phyloP scores from a whole-genome alignment of 345 rosid species.

The Melaleuca quinquenervia region DNA sequence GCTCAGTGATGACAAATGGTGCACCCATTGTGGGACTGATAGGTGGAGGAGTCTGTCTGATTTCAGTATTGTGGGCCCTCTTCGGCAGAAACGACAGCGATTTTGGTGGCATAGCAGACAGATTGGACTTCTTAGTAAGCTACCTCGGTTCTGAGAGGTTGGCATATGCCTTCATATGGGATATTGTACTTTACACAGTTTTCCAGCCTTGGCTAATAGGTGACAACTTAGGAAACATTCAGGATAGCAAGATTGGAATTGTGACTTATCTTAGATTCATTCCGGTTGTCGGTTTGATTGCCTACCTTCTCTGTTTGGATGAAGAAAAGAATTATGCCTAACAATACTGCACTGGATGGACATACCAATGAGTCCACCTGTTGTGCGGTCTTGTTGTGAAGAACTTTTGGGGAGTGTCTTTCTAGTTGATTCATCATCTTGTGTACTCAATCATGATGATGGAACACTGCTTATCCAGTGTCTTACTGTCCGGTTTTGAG shows the following conservation, averaged over 20 bases:
- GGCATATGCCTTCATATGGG: slow-evolving; percentile 91
- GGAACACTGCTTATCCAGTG: not conserved
- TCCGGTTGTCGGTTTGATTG: slow-evolving; percentile 69
- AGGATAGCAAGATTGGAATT: slow-evolving; percentile 32
- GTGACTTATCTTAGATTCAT: slow-evolving; percentile 62
- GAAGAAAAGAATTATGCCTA: not conserved
- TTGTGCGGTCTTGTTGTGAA: not conserved
- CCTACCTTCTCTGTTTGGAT: slow-evolving; percentile 57
- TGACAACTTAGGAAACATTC: slow-evolving; percentile 60
- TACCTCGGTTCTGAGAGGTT: slow-evolving; percentile 84
- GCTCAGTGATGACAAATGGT: slow-evolving; percentile 56
- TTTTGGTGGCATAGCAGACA: slow-evolving; percentile 49
- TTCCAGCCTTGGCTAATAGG: slow-evolving; percentile 98
- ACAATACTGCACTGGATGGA: not conserved
- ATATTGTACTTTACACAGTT: slow-evolving; percentile 60
- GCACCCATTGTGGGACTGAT: slow-evolving; percentile 61
- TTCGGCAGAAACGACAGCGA: slow-evolving; percentile 56
- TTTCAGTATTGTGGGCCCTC: slow-evolving; percentile 63
- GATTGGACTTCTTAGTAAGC: slow-evolving; percentile 53
- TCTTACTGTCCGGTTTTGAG: not conserved
- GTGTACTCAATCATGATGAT: not conserved
- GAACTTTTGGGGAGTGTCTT: not conserved
- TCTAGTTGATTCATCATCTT: not conserved
- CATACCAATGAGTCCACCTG: not conserved
- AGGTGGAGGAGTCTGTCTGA: slow-evolving; percentile 64